Conservation (phyloP, 2,329 filamentous ascomycete genomes). For the Calonectria pauciramosa region DNA sequence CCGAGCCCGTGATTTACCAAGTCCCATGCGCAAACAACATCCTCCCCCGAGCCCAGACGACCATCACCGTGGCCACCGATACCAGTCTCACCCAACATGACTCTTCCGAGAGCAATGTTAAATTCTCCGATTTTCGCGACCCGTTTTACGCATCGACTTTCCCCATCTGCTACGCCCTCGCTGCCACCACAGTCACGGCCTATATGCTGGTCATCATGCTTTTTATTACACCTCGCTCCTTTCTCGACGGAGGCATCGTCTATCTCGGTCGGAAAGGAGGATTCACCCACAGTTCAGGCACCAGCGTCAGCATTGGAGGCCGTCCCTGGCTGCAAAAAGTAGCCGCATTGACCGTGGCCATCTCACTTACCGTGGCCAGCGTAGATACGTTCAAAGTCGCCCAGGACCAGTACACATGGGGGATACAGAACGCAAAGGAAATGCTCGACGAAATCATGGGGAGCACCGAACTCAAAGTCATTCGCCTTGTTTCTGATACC, state of each 20-base stretch:
- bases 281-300: constrained; percentile 85
- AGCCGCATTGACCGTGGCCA: constrained; percentile 78
- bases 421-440: constrained; percentile 82
- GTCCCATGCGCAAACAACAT: constrained; percentile 48
- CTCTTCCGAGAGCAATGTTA: constrained; percentile 48
- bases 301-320: constrained; percentile 87
- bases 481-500: constrained; percentile 93
- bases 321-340: constrained; percentile 94
- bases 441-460: constrained; percentile 86
- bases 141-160: constrained; percentile 96
- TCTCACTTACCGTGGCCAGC: constrained; percentile 94
- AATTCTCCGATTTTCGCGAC: constrained; percentile 78
- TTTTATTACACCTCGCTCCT: constrained; percentile 93
- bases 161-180: constrained; percentile 93
- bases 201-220: constrained; percentile 96
- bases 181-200: constrained; percentile 89
- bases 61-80: constrained; percentile 57
- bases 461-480: constrained; percentile 88
- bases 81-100: constrained; percentile 49
- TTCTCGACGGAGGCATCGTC: constrained; percentile 87
- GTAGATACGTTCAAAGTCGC: constrained; percentile 91
- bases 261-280: constrained; percentile 86
- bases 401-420: constrained; percentile 82
- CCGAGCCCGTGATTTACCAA: constrained; percentile 69
- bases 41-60: constrained; percentile 36